phyloP scores from a whole-genome alignment of 371 early-diverging fungal genomes.

The Rhizopus arrhizus region DNA sequence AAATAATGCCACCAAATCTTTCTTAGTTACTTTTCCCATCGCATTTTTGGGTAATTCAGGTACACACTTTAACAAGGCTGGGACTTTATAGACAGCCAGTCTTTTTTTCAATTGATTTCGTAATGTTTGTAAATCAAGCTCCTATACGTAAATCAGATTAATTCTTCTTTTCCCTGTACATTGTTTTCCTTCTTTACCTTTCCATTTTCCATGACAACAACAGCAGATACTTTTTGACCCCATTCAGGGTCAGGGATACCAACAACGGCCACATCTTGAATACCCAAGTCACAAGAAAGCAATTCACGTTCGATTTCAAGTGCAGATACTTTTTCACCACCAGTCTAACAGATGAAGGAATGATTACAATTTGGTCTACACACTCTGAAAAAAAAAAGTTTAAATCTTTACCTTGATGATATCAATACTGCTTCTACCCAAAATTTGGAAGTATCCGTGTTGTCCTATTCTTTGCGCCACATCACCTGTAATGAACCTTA shows the following conservation, averaged over 20 bases:
- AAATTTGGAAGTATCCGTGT: constrained; percentile 65
- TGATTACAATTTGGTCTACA: not conserved
- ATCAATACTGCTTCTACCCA: constrained; percentile 82
- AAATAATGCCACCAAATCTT: constrained; percentile 61
- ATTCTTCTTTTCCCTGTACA: not conserved
- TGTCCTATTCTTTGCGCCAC: constrained; percentile 54
- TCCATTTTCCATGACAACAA: constrained; percentile 50
- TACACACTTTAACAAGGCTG: constrained; percentile 49
- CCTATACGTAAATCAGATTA: constrained; percentile 22
- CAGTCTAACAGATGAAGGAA: constrained; percentile 45
- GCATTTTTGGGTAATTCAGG: constrained; percentile 79
- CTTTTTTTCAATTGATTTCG: constrained; percentile 55
- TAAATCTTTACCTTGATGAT: constrained; percentile 70
- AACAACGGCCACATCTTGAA: constrained; percentile 76
- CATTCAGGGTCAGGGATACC: constrained; percentile 76
- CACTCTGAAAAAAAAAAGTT: not conserved
- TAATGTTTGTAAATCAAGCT: constrained; percentile 48
- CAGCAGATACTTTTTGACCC: constrained; percentile 78
- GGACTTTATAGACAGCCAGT: constrained; percentile 79
- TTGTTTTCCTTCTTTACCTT: constrained; percentile 20
- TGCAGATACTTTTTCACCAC: constrained; percentile 87
- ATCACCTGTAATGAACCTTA: constrained; percentile 82
- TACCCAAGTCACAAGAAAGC: constrained; percentile 54
- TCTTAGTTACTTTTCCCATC: constrained; percentile 91
- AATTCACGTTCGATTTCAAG: constrained; percentile 83